phyloP scores from a whole-genome alignment of 139 green algal species.

The Yamagishiella unicocca region DNA sequence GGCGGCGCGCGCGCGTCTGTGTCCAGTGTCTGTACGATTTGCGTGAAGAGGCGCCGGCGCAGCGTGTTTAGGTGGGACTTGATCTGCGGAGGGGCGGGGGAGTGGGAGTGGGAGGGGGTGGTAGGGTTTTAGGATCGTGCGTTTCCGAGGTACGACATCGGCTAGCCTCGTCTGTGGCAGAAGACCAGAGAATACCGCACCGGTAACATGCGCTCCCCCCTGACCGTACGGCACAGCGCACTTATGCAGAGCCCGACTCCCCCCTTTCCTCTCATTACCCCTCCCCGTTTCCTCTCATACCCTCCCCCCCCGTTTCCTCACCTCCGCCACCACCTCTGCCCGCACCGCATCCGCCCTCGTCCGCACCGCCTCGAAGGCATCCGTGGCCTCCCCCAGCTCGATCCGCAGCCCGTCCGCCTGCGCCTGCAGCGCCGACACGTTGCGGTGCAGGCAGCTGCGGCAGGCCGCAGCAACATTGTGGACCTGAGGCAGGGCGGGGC shows the following conservation, averaged over 20 bases:
- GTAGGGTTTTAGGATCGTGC: too few relatives aligned
- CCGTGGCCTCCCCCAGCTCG: slow-evolving; percentile 63
- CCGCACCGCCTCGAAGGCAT: slow-evolving; percentile 68
- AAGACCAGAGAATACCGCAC: too few relatives aligned
- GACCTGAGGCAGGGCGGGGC: slow-evolving; percentile 69
- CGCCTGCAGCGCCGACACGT: slow-evolving; percentile 60
- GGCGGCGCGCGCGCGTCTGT: slow-evolving; percentile 31
- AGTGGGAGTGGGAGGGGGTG: not conserved
- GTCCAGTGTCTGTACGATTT: slow-evolving; percentile 64
- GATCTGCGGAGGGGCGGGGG: slow-evolving; percentile 58
- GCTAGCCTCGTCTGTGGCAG: too few relatives aligned
- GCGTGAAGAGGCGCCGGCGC: slow-evolving; percentile 59
- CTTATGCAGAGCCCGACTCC: too few relatives aligned
- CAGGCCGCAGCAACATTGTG: slow-evolving; percentile 68
- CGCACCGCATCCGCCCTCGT: slow-evolving; percentile 57
- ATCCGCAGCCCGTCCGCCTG: slow-evolving; percentile 55
- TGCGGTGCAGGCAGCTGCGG: slow-evolving; percentile 61
- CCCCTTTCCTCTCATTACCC: too few relatives aligned
- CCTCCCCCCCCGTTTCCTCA: too few relatives aligned
- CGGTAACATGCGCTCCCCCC: too few relatives aligned
- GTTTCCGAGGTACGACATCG: too few relatives aligned
- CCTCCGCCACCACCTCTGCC: slow-evolving; percentile 73
- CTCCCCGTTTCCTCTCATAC: too few relatives aligned
- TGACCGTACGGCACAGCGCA: too few relatives aligned
- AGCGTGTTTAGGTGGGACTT: slow-evolving; percentile 69